Conservation (phyloP, 345 rosid species). For the Acer negundo region DNA sequence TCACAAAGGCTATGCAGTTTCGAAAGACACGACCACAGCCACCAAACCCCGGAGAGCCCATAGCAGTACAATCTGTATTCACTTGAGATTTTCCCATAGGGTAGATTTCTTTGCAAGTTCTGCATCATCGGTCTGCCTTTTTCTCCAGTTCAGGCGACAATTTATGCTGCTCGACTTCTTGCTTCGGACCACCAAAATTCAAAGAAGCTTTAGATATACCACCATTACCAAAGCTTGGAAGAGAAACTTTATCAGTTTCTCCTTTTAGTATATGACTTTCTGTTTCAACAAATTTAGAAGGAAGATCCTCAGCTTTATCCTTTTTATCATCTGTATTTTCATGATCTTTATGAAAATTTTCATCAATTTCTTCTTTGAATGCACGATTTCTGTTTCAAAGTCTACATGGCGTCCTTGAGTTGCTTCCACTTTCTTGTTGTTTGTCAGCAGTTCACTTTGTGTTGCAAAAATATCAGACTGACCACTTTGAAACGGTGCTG, state of each 20-base stretch:
- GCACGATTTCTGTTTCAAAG: neutral
- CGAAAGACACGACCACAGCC: no score
- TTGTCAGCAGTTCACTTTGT: conserved; percentile 16
- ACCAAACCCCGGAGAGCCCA: no score
- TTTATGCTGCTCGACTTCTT: conserved; percentile 10
- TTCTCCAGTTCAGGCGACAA: conserved; percentile 14
- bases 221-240: conserved; percentile 3
- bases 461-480: conserved; percentile 14
- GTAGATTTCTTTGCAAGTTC: conserved; percentile 27
- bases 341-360: no score
- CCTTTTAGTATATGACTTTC: conserved; percentile 19
- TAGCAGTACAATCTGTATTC: no score
- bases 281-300: conserved; percentile 15
- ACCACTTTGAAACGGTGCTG: conserved; percentile 24
- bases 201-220: conserved; percentile 4
- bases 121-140: conserved; percentile 17
- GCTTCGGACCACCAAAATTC: conserved; percentile 11
- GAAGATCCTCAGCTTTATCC: no score
- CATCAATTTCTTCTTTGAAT: neutral
- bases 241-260: conserved; percentile 21
- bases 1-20: no score
- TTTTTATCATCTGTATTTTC: no score
- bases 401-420: neutral
- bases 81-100: conserved; percentile 45
- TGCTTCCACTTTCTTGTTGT: conserved; percentile 5